Conservation (phyloP, 768 basidiomycete genomes). For the Podaxis sp. region DNA sequence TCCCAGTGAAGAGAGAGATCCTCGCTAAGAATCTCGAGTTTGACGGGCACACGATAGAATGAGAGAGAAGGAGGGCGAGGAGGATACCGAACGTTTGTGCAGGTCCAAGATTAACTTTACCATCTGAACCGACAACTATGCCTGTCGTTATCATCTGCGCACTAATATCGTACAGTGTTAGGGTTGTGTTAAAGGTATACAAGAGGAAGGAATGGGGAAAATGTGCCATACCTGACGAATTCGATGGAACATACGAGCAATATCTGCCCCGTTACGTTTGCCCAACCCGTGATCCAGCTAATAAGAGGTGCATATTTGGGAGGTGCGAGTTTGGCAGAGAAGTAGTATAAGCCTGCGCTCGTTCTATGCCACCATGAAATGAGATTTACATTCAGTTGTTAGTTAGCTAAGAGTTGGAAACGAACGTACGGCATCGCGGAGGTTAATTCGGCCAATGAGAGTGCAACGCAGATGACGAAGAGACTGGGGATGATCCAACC, state of each 20-base stretch:
- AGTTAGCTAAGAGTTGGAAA: not conserved
- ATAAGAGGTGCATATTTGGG: constrained; percentile 58
- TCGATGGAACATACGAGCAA: constrained; percentile 55
- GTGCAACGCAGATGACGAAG: constrained; percentile 55
- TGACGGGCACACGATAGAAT: constrained; percentile 58
- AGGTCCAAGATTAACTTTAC: constrained; percentile 38
- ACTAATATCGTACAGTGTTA: constrained; percentile 1
- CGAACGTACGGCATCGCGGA: constrained; percentile 59
- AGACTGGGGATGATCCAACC: constrained; percentile 60
- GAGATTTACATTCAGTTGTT: not conserved
- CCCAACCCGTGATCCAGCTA: constrained; percentile 56
- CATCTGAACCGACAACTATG: constrained; percentile 52
- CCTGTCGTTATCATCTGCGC: constrained; percentile 68
- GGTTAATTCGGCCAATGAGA: constrained; percentile 54
- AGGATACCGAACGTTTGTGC: constrained; percentile 60
- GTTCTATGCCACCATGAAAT: constrained; percentile 44
- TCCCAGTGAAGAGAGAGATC: constrained; percentile 54
- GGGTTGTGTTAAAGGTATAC: not conserved
- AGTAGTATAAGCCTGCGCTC: constrained; percentile 78
- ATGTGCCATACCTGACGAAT: constrained; percentile 39
- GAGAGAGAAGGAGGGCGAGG: constrained; percentile 49
- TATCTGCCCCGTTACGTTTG: constrained; percentile 53
- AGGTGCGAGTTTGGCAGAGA: constrained; percentile 72
- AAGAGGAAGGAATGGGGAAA: not conserved
- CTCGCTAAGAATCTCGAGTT: constrained; percentile 55